Base-by-base conservation (phyloP, 768 basidiomycete genomes). In the Thelephora ganbajun region DNA sequence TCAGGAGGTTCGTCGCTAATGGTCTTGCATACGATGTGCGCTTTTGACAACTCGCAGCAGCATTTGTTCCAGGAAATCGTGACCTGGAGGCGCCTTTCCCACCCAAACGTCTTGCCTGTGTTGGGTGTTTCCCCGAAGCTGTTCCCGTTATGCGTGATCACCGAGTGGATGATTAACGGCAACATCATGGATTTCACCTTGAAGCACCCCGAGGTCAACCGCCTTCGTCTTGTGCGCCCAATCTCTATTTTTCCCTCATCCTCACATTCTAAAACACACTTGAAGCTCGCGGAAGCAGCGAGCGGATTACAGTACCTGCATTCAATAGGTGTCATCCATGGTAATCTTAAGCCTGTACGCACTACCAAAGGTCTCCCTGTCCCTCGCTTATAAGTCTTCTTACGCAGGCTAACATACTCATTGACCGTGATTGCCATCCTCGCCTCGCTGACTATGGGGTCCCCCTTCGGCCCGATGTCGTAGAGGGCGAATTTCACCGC, bases 271-370 rank as follows among this genome's bases (percentile, higher is more conserved):
- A 4, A 9, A 30, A 30, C 9, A n/a, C n/a, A n/a, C n/a, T n/a
- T n/a, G n/a, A n/a, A 30, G 52, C 54, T 14, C 36, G 48, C 9
- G 30, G 51, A 54, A 12, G 49, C 56, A 1, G 53, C 53, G 9
- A 26, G 20, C 6, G 58, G 57, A 1, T 43, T 59, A 11, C 16
- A 51, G 20, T 59, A 59, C 33, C 44, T 59, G 5, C 58, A 59
- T 42, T n/a, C 33, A 3, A 11, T 48, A 11, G 41, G 48, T 7
- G 43, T 57, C 4, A 46, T 59, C 14, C 58, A 59, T 19, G 58
- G 56, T 12, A 56, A 57, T 48, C 35, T 59, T 4, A 55, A 57
- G 39, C 54, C 43, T 23, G 58, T 57, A 30, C 26, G 26, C 26
- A 9, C n/a, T n/a, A n/a, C n/a, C n/a, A n/a, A n/a, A n/a, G n/a